Conservation (phyloP, 1,284 basidiomycete genomes). For the Heterobasidion irregulare region DNA sequence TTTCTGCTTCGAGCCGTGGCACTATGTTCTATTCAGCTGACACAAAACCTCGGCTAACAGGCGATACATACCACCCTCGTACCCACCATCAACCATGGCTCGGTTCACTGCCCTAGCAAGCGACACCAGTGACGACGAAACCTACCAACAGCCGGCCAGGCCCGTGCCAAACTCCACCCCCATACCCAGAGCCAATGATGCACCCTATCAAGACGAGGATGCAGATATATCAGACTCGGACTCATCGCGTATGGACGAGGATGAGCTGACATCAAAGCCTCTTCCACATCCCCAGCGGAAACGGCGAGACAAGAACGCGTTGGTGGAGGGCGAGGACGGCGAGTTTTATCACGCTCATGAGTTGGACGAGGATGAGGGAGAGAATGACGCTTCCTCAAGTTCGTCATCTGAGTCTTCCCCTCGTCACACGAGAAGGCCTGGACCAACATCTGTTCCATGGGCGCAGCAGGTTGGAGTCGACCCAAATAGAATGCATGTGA, state of each 20-base stretch:
- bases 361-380: constrained; percentile 18
- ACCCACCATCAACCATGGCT: constrained; percentile 19
- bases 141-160: constrained; percentile 6
- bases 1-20: too few species aligned
- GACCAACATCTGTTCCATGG: constrained; percentile 41
- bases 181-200: constrained; percentile 2
- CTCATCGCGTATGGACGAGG: constrained; percentile 41
- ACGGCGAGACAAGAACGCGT: constrained; percentile 25
- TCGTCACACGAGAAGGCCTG: constrained; percentile 15
- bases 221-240: constrained; percentile 15
- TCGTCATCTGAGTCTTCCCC: constrained; percentile 20
- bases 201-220: constrained; percentile 17
- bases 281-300: not conserved
- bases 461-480: constrained; percentile 67
- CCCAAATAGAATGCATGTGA: constrained; percentile 79
- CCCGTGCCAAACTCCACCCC: constrained; percentile 12
- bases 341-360: constrained; percentile 39
- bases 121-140: constrained; percentile 31
- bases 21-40: too few species aligned
- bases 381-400: constrained; percentile 11
- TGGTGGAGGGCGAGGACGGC: constrained; percentile 42
- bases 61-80: too few species aligned
- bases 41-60: too few species aligned
- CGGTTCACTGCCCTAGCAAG: constrained; percentile 33
- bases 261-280: constrained; percentile 28